phyloP scores from a whole-genome alignment of 169 alveolate genomes.

The Besnoitia besnoiti region DNA sequence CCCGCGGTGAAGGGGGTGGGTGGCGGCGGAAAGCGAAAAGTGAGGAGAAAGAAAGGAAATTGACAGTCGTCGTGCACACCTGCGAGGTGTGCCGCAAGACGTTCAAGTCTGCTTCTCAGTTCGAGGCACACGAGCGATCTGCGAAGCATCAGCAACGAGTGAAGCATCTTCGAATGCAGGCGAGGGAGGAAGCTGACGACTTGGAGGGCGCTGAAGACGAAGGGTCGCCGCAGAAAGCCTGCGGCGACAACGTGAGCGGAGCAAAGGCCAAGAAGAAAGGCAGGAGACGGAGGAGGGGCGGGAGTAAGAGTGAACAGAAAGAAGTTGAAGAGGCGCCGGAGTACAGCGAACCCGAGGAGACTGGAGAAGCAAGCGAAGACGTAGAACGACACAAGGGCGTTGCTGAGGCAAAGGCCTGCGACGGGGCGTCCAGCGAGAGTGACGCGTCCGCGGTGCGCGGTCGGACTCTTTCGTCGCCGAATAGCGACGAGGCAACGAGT shows the following conservation, averaged over 20 bases:
- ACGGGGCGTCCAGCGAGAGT: too few species aligned
- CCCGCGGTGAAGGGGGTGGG: conserved; percentile 1
- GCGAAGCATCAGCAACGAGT: conserved; percentile 61
- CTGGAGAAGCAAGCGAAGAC: not conserved
- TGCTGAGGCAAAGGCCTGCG: not conserved
- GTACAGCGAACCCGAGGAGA: not conserved
- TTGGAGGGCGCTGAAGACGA: not conserved
- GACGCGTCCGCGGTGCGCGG: too few species aligned
- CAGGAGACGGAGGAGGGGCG: conserved; percentile 9
- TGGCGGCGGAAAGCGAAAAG: not conserved
- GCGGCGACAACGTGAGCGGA: not conserved
- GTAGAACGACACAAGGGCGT: not conserved
- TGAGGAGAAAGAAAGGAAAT: not conserved
- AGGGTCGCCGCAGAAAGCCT: not conserved
- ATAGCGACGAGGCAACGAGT: not conserved
- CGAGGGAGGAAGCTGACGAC: not conserved
- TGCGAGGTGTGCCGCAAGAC: conserved; percentile 71
- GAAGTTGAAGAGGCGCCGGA: not conserved
- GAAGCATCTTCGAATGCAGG: not conserved
- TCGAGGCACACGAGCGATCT: conserved; percentile 67
- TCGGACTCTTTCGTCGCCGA: not conserved
- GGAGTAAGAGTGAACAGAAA: not conserved
- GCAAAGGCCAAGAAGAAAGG: not conserved
- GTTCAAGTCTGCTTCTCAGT: conserved; percentile 68
- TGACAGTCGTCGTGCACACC: not conserved